Evolutionary conservation across 495 filamentous ascomycete species (phyloP).

Genomic region (Daldinia bambusicola): DNA sequence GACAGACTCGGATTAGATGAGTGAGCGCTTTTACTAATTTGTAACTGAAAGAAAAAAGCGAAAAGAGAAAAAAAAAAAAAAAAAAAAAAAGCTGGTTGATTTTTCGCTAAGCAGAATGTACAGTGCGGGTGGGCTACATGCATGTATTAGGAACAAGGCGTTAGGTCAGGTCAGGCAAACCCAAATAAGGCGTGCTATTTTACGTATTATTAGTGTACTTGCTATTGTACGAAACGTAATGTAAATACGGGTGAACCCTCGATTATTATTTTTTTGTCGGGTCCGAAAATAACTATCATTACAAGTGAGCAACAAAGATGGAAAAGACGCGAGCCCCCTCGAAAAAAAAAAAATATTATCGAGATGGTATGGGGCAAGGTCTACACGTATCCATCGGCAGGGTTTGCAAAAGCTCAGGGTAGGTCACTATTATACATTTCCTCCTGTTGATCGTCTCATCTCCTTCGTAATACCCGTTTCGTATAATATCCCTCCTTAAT

Average conservation of each 20-base stretch:
- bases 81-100: no score
- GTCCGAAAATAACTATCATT: background rate
- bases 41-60: background rate
- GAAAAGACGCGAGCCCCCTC: slow-evolving; percentile 2
- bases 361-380: background rate
- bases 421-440: slow-evolving; percentile 4
- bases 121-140: background rate
- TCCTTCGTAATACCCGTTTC: slow-evolving; percentile 3
- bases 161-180: background rate
- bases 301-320: background rate
- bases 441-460: background rate
- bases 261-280: background rate
- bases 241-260: background rate
- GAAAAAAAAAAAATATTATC: background rate
- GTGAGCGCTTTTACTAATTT: background rate
- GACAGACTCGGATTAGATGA: slow-evolving; percentile 50
- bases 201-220: slow-evolving; percentile 1
- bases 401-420: slow-evolving; percentile 4
- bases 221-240: background rate
- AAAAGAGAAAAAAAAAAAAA: no score
- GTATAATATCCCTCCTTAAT: background rate
- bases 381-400: background rate
- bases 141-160: background rate
- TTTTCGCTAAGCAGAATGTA: no score
- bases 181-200: background rate